Base-by-base conservation (phyloP, 2,329 filamentous ascomycete species). In the Colletotrichum lentis region DNA sequence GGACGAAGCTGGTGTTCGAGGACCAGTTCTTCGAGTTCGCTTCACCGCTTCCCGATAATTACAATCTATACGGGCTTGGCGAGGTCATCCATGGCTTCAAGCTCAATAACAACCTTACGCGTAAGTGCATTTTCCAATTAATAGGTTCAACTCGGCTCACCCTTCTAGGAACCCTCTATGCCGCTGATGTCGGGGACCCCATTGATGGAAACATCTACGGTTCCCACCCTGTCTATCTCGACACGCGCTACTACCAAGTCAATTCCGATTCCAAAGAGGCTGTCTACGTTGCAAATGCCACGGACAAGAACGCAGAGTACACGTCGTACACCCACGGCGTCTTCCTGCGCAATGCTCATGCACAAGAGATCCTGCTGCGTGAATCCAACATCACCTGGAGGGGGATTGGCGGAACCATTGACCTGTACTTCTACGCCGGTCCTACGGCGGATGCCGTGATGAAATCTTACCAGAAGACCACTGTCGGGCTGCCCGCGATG, bases 391-490 rank as follows among this genome's bases (percentile, higher is more conserved):
- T 94, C 66, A 93, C 90, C 0, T 94, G 90, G 90, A 84, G 91
- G 71, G 85, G 89, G 0, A 79, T 96, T 0, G 93, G 93, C 61
- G 93, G 93, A 24, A 89, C 84, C 58, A 87, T 96, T 62, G 92
- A 96, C 74, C 81, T 96, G 20, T 94, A 92, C 77, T 92, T 96
- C 79, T 91, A 91, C 73, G 85, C 90, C 14, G 93, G 93, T 0
- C 91, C 91, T 0, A 88, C 84, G 0, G 89, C 90, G 65, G 82
- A 85, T 7, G 86, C 90, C 14, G 88, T 94, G 27, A 91, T 88
- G 18, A 88, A 87, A 75, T 85, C 90, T 46, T 96, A 95, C 75
- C 89, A 92, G 70, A 77, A 80, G 64, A 88, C 85, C 61, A 86
- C 89, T 1, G 82, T 90, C 59, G 92, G 92, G 0, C 80, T 92